Evolutionary conservation across 345 rosid genomes (phyloP).

Genomic region (Cardamine occulta): DNA sequence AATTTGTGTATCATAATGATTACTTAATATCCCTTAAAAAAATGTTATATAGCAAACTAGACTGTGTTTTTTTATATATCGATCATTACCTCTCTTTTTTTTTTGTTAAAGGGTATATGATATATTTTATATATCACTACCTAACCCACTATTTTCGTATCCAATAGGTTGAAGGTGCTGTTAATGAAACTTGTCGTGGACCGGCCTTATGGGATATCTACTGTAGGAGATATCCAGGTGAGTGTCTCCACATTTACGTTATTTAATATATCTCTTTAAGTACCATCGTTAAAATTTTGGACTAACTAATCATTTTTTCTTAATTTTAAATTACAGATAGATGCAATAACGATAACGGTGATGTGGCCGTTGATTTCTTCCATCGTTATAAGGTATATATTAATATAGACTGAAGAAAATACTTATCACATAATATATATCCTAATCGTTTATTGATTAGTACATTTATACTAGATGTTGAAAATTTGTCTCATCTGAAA

Average conservation of each 20-base stretch:
- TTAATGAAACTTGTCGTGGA: slow-evolving; percentile 41
- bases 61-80: no score
- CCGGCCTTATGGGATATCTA: slow-evolving; percentile 47
- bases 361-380: slow-evolving; percentile 50
- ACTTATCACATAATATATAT: background rate
- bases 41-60: background rate
- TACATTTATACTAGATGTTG: background rate
- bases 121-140: background rate
- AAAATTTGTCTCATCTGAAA: background rate
- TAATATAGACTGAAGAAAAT: background rate
- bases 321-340: background rate
- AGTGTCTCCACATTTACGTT: background rate
- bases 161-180: slow-evolving; percentile 42
- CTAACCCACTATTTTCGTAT: background rate
- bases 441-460: background rate
- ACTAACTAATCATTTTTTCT: background rate
- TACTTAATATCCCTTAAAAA: background rate
- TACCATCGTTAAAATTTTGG: background rate
- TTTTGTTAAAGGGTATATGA: no score
- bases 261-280: no score
- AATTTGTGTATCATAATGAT: background rate
- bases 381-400: slow-evolving; percentile 49
- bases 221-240: slow-evolving; percentile 35
- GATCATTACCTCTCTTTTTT: no score
- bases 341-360: slow-evolving; percentile 32